phyloP scores from a whole-genome alignment of 75 land plant genomes.

The Cryptomeria japonica region DNA sequence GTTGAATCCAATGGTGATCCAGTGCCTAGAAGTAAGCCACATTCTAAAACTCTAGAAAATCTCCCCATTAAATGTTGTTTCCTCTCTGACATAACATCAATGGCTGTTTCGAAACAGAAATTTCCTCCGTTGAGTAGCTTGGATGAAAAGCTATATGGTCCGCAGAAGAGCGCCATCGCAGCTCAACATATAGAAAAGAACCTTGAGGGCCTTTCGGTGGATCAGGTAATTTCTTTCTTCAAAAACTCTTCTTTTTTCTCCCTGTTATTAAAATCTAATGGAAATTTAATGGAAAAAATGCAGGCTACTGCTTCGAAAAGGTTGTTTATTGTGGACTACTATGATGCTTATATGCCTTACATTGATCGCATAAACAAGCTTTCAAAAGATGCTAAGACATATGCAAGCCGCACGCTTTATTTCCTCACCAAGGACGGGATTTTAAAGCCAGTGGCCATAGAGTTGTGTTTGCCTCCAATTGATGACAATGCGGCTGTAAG shows the following conservation, averaged over 20 bases:
- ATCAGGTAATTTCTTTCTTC: constrained; percentile 31
- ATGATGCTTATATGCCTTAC: constrained; percentile 55
- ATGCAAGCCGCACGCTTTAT: constrained; percentile 61
- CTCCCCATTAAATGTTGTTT: neutral
- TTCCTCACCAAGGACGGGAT: constrained; percentile 40
- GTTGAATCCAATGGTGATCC: constrained; percentile 30
- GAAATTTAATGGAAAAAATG: neutral
- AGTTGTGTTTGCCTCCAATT: constrained; percentile 59
- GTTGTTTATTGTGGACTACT: constrained; percentile 26
- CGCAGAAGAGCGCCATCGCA: constrained; percentile 61
- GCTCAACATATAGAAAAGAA: constrained; percentile 54
- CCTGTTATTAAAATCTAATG: neutral
- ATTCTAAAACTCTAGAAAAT: neutral
- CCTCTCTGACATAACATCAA: no score
- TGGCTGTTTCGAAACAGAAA: constrained; percentile 10
- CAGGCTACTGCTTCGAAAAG: constrained; percentile 23
- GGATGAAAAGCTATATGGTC: constrained; percentile 37
- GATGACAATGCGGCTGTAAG: constrained; percentile 29
- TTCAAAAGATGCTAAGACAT: constrained; percentile 28
- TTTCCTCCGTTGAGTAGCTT: constrained; percentile 56
- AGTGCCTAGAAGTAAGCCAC: constrained; percentile 7
- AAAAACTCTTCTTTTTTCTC: neutral
- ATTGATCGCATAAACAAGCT: constrained; percentile 44
- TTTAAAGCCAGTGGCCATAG: constrained; percentile 67
- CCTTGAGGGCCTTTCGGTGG: constrained; percentile 66